phyloP scores from a whole-genome alignment of 106 monocot species.

The Dioscorea dumetorum region DNA sequence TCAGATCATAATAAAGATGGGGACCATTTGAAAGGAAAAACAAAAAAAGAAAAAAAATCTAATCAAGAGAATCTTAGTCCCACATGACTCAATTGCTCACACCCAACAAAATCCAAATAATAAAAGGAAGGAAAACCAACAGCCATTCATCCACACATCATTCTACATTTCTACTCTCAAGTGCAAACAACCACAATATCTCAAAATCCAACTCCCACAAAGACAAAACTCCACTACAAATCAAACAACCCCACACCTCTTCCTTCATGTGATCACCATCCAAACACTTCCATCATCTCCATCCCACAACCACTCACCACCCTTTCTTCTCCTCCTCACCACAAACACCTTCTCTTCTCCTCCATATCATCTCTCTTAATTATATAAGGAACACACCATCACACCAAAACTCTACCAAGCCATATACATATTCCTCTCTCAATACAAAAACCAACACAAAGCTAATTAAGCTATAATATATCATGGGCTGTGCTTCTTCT shows the following conservation, averaged over 20 bases:
- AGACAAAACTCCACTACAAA: no score
- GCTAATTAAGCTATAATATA: neutral
- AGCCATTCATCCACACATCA: neutral
- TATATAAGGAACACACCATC: neutral
- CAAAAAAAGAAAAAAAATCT: no score
- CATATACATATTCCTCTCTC: no score
- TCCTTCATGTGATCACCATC: no score
- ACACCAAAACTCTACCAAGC: neutral
- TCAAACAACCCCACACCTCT: no score
- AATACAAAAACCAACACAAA: neutral
- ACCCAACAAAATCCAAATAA: no score
- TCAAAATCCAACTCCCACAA: no score
- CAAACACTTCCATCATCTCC: neutral
- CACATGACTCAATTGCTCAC: no score
- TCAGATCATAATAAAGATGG: no score
- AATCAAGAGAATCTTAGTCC: no score
- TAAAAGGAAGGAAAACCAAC: no score
- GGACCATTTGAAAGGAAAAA: no score
- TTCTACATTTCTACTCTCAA: neutral
- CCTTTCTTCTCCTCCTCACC: neutral
- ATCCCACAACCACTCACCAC: conserved; percentile 8
- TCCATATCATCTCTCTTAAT: neutral
- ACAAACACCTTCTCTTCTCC: neutral
- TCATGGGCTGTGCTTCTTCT: conserved; percentile 79
- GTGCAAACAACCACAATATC: neutral